These are phyloP conservation scores for Sherardia arvensis DNA, from an alignment of 257 asterid genomes.

Conservation along the genomic window DNA sequence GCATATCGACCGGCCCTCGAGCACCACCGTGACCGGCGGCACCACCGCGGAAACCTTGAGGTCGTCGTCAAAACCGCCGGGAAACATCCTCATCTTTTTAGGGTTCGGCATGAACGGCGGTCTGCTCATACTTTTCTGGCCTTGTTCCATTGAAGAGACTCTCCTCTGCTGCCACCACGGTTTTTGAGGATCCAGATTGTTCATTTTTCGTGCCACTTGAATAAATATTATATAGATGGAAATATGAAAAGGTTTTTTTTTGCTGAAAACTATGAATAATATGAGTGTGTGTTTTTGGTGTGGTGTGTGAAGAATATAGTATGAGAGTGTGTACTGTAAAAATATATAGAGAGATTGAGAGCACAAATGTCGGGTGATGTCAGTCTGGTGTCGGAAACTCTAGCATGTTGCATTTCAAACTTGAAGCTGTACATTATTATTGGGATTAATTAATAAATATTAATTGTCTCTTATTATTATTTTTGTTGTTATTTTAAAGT, in stretches of 20 bases:
- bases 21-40: constrained; percentile 70
- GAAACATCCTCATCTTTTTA: constrained; percentile 9
- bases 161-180: constrained; percentile 35
- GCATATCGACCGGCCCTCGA: constrained; percentile 77
- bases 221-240: neutral
- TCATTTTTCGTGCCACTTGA: constrained; percentile 19
- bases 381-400: constrained; percentile 30
- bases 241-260: constrained; percentile 6
- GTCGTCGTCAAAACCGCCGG: constrained; percentile 37
- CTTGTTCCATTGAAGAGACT: constrained; percentile 6
- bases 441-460: too few species aligned
- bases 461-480: too few species aligned
- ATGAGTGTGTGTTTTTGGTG: constrained; percentile 4
- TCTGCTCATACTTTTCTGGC: neutral
- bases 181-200: constrained; percentile 32
- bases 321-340: neutral
- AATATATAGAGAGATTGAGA: constrained; percentile 21
- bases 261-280: neutral
- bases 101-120: neutral
- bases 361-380: constrained; percentile 51
- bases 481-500: neutral
- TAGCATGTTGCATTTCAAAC: constrained; percentile 25
- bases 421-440: constrained; percentile 17
- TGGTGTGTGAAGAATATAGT: neutral
- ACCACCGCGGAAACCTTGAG: constrained; percentile 33